A percentile compares a stretch with the other conserved stretches of the same genome.
Conservation (phyloP, 768 basidiomycete species). For the Termitomyces sp. region DNA sequence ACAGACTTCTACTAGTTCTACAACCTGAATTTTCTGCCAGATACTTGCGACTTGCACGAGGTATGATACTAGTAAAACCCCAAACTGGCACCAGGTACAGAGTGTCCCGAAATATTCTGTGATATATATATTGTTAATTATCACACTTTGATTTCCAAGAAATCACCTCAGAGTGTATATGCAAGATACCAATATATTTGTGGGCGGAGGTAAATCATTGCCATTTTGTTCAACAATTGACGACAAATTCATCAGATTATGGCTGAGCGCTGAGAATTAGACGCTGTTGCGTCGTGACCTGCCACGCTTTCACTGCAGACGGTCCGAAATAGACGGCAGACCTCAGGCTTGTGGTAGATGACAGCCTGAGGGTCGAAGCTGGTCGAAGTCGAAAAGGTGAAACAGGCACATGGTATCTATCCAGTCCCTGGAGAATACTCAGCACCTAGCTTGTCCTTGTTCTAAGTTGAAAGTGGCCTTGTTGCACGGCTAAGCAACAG, state of each 20-base stretch:
- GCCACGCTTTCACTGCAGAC: too few species aligned
- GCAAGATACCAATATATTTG: too few species aligned
- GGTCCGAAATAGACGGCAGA: too few species aligned
- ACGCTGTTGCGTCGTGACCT: neutral
- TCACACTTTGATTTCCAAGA: too few species aligned
- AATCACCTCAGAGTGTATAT: too few species aligned
- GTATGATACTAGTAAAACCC: neutral
- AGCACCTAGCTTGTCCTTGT: slow-evolving; percentile 22
- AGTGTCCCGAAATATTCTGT: neutral
- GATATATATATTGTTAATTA: too few species aligned
- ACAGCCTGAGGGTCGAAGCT: neutral
- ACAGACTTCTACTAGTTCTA: neutral
- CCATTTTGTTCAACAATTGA: neutral
- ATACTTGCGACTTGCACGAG: neutral
- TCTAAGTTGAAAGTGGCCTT: slow-evolving; percentile 23
- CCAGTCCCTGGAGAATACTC: neutral
- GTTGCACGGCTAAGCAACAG: too few species aligned
- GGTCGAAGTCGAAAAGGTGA: neutral
- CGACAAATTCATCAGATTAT: neutral
- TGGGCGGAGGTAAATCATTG: too few species aligned
- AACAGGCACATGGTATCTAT: slow-evolving; percentile 1
- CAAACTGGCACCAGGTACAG: neutral
- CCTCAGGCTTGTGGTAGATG: neutral
- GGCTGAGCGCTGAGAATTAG: neutral
- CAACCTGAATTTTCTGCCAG: neutral